Base-by-base conservation (phyloP, 2,329 filamentous ascomycete species). In the Talaromyces sp. region DNA sequence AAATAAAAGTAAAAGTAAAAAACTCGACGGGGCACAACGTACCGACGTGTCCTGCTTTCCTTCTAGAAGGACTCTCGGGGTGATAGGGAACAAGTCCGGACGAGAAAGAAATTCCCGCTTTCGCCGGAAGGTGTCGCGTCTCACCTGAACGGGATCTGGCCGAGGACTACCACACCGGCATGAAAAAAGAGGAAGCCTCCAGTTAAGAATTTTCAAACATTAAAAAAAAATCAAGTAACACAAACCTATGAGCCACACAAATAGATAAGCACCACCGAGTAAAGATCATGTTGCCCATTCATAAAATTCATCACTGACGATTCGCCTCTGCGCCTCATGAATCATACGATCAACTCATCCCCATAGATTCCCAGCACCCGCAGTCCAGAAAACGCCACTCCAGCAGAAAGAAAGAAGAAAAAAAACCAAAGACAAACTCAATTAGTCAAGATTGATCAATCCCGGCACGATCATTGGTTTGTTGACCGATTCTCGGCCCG, bases 401-500 rank as follows among this genome's bases (percentile, higher is more conserved):
- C 22, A 39, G 10, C 24, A 44, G n/a, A 16, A 24, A 30, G 2
- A 17, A 17, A 24, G 9, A 27, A 16, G 33, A 13, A 36, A 13
- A 36, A 36, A 1, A 37, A 20, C 33, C 16, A 20, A 2, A 6
- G 11, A 46, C 29, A 24, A 46, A 46, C 30, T 46, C 33, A 17
- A 46, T 46, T 46, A 46, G 43, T 46, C 43, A 46, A 46, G 3
- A 13, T 22, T 33, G 14, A 19, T 16, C 1, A 11, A 35, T 35
- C 10, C 43, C 30, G 43, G 13, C 1, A 4, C 17, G 16, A 7
- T 46, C n/a, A 47, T 47, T 47, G 33, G 45, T 47, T 17, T n/a
- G 2, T 20, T 22, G 16, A 16, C 33, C 45, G 45, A 47, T 39
- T 30, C 11, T 47, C 45, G 45, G 45, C 35, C 45, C 45, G 45